phyloP scores from a whole-genome alignment of 1,284 basidiomycete genomes.

The Coniferiporia weirii region DNA sequence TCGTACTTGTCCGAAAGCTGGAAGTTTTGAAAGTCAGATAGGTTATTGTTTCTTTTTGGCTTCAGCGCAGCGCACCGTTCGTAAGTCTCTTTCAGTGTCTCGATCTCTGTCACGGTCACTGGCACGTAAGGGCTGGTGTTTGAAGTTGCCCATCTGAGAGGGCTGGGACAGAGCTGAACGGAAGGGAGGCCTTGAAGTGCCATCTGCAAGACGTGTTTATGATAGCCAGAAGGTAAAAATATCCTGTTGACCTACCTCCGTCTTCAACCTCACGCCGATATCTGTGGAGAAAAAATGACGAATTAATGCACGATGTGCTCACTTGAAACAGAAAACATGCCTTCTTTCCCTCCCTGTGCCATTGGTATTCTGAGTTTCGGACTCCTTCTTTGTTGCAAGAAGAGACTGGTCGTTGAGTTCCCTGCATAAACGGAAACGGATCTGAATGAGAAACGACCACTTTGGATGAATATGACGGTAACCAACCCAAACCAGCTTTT shows the following conservation, averaged over 20 bases:
- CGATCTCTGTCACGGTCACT: slow-evolving; percentile 52
- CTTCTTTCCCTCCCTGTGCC: slow-evolving; percentile 55
- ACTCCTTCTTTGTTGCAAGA: slow-evolving; percentile 57
- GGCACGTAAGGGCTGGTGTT: slow-evolving; percentile 72
- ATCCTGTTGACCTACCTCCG: slow-evolving; percentile 40
- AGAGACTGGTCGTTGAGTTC: slow-evolving; percentile 55
- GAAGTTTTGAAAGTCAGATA: background rate
- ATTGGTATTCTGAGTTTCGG: slow-evolving; percentile 44
- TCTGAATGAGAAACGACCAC: slow-evolving; percentile 17
- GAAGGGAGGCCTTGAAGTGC: slow-evolving; percentile 58
- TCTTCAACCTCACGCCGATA: slow-evolving; percentile 74
- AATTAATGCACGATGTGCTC: background rate
- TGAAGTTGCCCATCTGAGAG: slow-evolving; percentile 86
- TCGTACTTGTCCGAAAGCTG: slow-evolving; percentile 83
- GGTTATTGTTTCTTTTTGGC: background rate
- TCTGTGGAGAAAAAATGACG: slow-evolving; percentile 32
- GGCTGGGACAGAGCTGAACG: slow-evolving; percentile 69
- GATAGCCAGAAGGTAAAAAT: slow-evolving; percentile 18
- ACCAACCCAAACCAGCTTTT: slow-evolving; percentile 86
- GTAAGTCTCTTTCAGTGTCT: slow-evolving; percentile 60
- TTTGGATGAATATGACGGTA: slow-evolving; percentile 12
- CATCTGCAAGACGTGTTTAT: slow-evolving; percentile 33
- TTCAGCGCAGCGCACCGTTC: slow-evolving; percentile 5
- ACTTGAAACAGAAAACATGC: slow-evolving; percentile 25
- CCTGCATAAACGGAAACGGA: slow-evolving; percentile 25